Evolutionary conservation across 148 eudicot genomes (phyloP), one percentile per base, ranked within the genome.

Genomic region (Polygonum maritimum): DNA sequence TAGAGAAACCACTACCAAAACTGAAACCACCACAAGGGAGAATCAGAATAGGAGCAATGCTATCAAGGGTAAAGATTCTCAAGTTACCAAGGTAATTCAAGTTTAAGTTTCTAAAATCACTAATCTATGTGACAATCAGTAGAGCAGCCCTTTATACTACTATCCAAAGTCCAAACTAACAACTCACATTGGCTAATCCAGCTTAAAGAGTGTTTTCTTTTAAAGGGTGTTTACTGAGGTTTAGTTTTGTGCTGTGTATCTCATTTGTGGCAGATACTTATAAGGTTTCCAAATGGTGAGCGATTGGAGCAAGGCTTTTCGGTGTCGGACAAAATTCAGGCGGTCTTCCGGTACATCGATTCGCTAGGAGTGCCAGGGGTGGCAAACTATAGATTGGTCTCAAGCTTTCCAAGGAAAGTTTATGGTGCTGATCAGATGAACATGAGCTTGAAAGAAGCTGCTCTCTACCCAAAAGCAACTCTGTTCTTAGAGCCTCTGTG

Each of bases 201-300:
- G 45, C 45, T 6, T 41, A 41, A 41, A 41, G 45, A 41, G 45
- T 41, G 7, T 41, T 41, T 41, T 41, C 3, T 6, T 57, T 8
- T n/a, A 8, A n/a, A 19, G 0, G 19, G 16, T 54, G n/a, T 54
- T 7, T 19, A 19, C 10, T 57, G 31, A 57, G 63, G 16, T 70
- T 38, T 33, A 41, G 60, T 7, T 74, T 74, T 76, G 22, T 44
- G 19, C 7, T 58, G 67, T 54, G 55, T 75, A 5, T 14, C 8
- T 71, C 4, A 39, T 13, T 2, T 40, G 40, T 9, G 74, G 74
- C 89, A 92, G 98, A 88, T 94, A 81, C 76, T 89, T 76, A 73
- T 95, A 79, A 82, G 94, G 76, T 92, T 95, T 83, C 97, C 97
- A 21, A 89, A 89, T 60, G 98, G 98, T 12, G 93, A 90, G 71